Conservation (phyloP, 208 protist genomes). For the Acanthamoeba sp. region DNA sequence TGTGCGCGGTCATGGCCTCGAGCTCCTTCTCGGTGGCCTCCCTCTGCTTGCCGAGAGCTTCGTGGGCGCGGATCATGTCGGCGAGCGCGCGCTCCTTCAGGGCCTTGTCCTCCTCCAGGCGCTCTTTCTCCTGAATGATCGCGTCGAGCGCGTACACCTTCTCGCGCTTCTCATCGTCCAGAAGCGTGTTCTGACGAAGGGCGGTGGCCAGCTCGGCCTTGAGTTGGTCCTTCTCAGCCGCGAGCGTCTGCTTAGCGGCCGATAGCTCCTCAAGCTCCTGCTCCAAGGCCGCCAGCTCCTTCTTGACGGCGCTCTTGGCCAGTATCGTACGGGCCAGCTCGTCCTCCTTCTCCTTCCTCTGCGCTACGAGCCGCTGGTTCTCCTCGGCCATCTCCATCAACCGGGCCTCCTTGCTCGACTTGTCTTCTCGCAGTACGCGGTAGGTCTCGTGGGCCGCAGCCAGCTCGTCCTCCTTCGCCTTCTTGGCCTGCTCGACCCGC, state of each 20-base stretch:
- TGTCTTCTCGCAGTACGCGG: background rate
- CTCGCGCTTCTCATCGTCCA: background rate
- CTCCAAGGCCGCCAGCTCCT: background rate
- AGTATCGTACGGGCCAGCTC: background rate
- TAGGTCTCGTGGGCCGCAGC: background rate
- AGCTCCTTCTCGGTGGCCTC: background rate
- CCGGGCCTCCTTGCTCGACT: background rate
- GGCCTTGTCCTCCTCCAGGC: constrained; percentile 14
- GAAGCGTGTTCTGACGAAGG: background rate
- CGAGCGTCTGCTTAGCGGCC: background rate
- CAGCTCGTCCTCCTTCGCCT: constrained; percentile 21
- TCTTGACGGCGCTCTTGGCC: constrained; percentile 40
- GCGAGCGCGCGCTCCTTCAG: background rate
- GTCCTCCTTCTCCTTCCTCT: constrained; percentile 16
- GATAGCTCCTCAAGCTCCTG: background rate
- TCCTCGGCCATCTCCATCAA: background rate
- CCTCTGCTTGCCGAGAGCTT: background rate
- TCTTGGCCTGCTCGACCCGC: too few species aligned
- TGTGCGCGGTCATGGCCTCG: background rate
- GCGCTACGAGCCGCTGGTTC: background rate
- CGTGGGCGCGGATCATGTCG: background rate
- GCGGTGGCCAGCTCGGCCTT: background rate
- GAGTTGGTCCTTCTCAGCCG: background rate
- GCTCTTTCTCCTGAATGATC: background rate
- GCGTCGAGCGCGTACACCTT: background rate